Conservation (phyloP, 2,329 filamentous ascomycete genomes). For the Podosphaera fusca region DNA sequence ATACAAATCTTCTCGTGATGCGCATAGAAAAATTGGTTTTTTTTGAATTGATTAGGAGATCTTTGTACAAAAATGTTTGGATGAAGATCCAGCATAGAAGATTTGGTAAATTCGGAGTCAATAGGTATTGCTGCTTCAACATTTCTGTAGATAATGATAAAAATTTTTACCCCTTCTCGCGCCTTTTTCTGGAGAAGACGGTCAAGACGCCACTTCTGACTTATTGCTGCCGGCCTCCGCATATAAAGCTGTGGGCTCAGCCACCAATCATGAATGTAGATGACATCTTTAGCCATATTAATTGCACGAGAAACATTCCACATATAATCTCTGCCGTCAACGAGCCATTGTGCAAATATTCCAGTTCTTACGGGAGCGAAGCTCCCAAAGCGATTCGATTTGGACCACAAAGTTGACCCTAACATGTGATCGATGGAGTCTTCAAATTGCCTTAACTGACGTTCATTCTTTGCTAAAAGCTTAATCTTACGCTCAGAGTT, state of each 20-base stretch:
- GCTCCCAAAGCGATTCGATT: slow-evolving; percentile 69
- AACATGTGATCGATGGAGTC: slow-evolving; percentile 80
- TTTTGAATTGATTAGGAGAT: slow-evolving; percentile 92
- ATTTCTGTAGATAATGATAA: slow-evolving; percentile 93
- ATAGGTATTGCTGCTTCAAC: slow-evolving; percentile 94
- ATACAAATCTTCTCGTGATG: slow-evolving; percentile 98
- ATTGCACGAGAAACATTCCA: slow-evolving; percentile 97
- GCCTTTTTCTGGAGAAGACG: slow-evolving; percentile 83
- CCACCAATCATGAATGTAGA: slow-evolving; percentile 99
- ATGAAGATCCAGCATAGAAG: slow-evolving; percentile 80
- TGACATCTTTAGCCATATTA: slow-evolving; percentile 89
- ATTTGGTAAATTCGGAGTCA: slow-evolving; percentile 95
- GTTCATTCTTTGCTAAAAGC: slow-evolving; percentile 73
- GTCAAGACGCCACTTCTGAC: slow-evolving; percentile 93
- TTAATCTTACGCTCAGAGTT: slow-evolving; percentile 87
- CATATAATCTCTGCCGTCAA: slow-evolving; percentile 95
- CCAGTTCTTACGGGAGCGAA: slow-evolving; percentile 74
- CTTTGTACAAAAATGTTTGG: slow-evolving; percentile 91
- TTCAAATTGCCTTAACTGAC: slow-evolving; percentile 75
- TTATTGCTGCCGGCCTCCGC: slow-evolving; percentile 79
- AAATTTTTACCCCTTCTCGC: slow-evolving; percentile 85
- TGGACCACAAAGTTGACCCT: slow-evolving; percentile 58
- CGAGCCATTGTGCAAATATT: slow-evolving; percentile 86
- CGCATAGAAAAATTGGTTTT: slow-evolving; percentile 98
- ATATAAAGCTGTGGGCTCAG: slow-evolving; percentile 89